Percentiles rank a stretch among this genome's conserved stretches.
phyloP scores from a whole-genome alignment of 2,329 filamentous ascomycete species.

The Penicillium sp. region DNA sequence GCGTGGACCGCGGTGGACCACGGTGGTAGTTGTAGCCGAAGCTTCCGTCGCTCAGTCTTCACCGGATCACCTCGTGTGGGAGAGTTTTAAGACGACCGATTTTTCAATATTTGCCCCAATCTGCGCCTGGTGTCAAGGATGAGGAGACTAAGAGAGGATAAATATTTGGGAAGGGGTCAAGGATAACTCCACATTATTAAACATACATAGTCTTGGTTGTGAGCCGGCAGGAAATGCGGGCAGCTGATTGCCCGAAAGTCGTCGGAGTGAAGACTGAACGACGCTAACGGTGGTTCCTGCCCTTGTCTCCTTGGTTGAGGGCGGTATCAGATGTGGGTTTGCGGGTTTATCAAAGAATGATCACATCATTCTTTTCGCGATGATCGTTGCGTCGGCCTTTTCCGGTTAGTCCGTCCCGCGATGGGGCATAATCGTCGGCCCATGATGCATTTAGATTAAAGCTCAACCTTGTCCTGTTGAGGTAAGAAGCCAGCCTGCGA shows the following conservation, averaged over 20 bases:
- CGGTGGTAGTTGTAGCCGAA: constrained; percentile 21
- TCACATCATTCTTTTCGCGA: constrained; percentile 16
- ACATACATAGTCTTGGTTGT: not conserved
- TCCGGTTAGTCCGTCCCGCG: constrained; percentile 5
- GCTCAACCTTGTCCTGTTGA: not conserved
- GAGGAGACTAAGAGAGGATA: not conserved
- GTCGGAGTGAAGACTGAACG: not conserved
- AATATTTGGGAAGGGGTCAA: not conserved
- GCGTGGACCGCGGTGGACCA: not conserved
- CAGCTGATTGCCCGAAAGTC: not conserved
- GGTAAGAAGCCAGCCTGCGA: not conserved
- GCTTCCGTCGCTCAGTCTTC: constrained; percentile 15
- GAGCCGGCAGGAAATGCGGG: not conserved
- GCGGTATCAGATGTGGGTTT: constrained; percentile 8
- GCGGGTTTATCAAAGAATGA: constrained; percentile 17
- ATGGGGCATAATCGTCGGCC: not conserved
- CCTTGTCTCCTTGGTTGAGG: constrained; percentile 7
- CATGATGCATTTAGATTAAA: constrained; percentile 15
- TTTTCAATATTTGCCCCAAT: constrained; percentile 10
- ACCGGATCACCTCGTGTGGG: not conserved
- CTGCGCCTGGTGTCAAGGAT: constrained; percentile 3
- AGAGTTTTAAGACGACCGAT: not conserved
- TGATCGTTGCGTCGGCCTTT: constrained; percentile 10
- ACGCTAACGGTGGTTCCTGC: constrained; percentile 15
- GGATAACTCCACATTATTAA: not conserved